Evolutionary conservation across 163 green algal genomes (phyloP).

Genomic region (Chlamydomonas reinhardtii): DNA sequence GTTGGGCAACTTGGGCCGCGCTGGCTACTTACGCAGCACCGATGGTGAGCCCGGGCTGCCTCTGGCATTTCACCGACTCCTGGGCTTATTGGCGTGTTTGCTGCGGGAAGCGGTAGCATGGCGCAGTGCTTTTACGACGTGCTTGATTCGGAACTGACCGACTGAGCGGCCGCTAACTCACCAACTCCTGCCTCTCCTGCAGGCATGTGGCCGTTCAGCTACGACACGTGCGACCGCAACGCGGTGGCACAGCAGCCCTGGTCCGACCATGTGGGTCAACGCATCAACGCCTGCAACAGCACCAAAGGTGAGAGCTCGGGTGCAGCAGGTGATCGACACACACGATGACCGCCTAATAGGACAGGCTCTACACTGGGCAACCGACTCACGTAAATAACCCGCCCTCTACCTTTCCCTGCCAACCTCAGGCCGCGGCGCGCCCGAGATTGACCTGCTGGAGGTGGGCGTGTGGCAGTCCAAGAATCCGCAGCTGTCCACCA

Average conservation of each 20-base stretch:
- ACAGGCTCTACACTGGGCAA: too few relatives aligned
- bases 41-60: background rate
- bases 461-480: slow-evolving; percentile 35
- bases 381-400: too few relatives aligned
- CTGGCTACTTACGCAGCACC: slow-evolving; percentile 28
- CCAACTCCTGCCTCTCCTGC: too few relatives aligned
- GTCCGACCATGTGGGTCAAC: slow-evolving; percentile 27
- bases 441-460: slow-evolving; percentile 42
- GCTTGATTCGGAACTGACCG: too few relatives aligned
- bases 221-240: slow-evolving; percentile 35
- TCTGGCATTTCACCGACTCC: too few relatives aligned
- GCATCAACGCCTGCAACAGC: slow-evolving; percentile 28
- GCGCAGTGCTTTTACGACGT: too few relatives aligned
- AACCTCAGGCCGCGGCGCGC: slow-evolving; percentile 10
- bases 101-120: too few relatives aligned
- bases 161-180: too few relatives aligned
- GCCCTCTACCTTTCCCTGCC: background rate
- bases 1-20: slow-evolving; percentile 27
- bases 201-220: slow-evolving; percentile 34
- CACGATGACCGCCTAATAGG: too few relatives aligned
- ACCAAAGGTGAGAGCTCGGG: background rate
- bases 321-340: background rate
- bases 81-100: too few relatives aligned
- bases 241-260: slow-evolving; percentile 4
- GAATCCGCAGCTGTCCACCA: slow-evolving; percentile 30